Conservation (phyloP, 2,329 filamentous ascomycete genomes). For the Penicillium digitatum region DNA sequence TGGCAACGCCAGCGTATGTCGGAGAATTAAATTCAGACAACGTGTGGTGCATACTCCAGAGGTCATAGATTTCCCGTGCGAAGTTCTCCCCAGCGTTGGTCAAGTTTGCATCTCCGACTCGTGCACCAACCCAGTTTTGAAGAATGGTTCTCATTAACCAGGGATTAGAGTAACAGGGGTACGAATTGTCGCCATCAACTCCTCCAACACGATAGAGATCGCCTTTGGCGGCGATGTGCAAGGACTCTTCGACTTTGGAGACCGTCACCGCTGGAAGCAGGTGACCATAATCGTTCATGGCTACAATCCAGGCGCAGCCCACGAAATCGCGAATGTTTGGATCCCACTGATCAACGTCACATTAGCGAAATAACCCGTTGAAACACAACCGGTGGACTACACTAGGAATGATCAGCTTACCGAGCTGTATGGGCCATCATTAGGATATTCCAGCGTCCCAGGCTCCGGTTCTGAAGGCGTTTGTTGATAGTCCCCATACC, state of each 20-base stretch:
- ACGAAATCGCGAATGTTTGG: conserved; percentile 21
- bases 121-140: conserved; percentile 56
- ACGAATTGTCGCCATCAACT: conserved; percentile 58
- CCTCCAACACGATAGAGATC: conserved; percentile 61
- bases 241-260: conserved; percentile 49
- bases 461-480: conserved; percentile 15
- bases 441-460: conserved; percentile 13
- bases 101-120: conserved; percentile 56
- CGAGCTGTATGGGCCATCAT: conserved; percentile 13
- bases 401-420: not conserved
- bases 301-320: conserved; percentile 18
- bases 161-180: conserved; percentile 60
- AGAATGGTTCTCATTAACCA: conserved; percentile 62
- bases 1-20: conserved; percentile 60
- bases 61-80: conserved; percentile 53
- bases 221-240: conserved; percentile 55
- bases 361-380: not conserved
- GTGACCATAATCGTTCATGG: conserved; percentile 26
- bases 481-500: conserved; percentile 21
- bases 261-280: conserved; percentile 43
- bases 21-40: conserved; percentile 61
- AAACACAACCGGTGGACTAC: not conserved
- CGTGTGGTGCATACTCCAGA: conserved; percentile 55
- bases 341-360: conserved; percentile 12
- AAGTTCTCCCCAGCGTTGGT: conserved; percentile 55